Conservation (phyloP, 1,139 yeast species). For the Ashbya aceris region DNA sequence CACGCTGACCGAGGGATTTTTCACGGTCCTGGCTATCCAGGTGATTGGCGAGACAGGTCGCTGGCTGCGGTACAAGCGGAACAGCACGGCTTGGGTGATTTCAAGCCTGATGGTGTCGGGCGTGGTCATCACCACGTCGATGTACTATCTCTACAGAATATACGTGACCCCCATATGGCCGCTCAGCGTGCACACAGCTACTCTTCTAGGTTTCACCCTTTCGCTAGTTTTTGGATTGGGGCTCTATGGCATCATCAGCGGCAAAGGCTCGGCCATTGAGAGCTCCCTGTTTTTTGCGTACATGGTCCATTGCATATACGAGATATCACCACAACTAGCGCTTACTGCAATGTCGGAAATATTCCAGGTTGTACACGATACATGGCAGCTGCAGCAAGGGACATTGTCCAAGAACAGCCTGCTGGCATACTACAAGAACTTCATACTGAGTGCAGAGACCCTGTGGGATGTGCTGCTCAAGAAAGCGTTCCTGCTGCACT, state of each 20-base stretch:
- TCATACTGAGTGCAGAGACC: constrained; percentile 19
- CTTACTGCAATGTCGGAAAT: constrained; percentile 35
- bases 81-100: constrained; percentile 64
- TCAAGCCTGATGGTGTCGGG: constrained; percentile 68
- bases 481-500: constrained; percentile 8
- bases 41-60: constrained; percentile 77
- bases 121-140: constrained; percentile 61
- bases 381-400: constrained; percentile 29
- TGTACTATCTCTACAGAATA: constrained; percentile 74
- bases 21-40: constrained; percentile 80
- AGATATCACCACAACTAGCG: constrained; percentile 76
- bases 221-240: constrained; percentile 71
- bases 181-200: constrained; percentile 65
- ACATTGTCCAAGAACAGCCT: constrained; percentile 26
- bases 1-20: constrained; percentile 85
- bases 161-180: constrained; percentile 62
- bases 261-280: constrained; percentile 82
- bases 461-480: constrained; percentile 21
- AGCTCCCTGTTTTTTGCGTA: constrained; percentile 79
- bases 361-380: constrained; percentile 30
- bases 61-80: constrained; percentile 41
- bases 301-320: constrained; percentile 84
- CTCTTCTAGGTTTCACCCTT: constrained; percentile 75
- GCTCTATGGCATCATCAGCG: constrained; percentile 73
- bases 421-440: constrained; percentile 19